A percentile compares a stretch with the other conserved stretches of the same genome.
These are phyloP conservation scores for Tagetes erecta DNA, from an alignment of 129 eudicot genomes.

Conservation along the genomic window DNA sequence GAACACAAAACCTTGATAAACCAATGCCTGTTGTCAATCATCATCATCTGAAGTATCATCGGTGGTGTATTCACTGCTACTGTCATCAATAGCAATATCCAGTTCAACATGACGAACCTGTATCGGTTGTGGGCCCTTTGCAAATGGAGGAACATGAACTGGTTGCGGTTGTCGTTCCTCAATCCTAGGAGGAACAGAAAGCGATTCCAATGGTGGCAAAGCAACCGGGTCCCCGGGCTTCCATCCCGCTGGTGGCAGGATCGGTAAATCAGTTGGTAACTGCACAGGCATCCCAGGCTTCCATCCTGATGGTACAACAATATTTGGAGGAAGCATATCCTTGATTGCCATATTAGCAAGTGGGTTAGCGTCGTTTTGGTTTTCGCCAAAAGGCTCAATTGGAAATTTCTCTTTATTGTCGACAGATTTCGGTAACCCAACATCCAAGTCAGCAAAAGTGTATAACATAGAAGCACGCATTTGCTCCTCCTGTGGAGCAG, in stretches of 20 bases:
- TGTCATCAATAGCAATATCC: constrained; percentile 73
- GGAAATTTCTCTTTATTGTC: constrained; percentile 56
- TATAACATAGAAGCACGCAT: constrained; percentile 92
- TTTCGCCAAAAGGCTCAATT: constrained; percentile 63
- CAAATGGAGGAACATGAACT: constrained; percentile 44
- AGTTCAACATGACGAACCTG: constrained; percentile 84
- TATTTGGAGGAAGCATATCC: constrained; percentile 70
- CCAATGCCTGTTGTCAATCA: constrained; percentile 37
- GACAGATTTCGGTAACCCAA: constrained; percentile 67
- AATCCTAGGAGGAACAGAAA: constrained; percentile 45
- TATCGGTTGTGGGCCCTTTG: constrained; percentile 65
- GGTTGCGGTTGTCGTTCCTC: constrained; percentile 55
- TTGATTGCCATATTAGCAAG: constrained; percentile 48
- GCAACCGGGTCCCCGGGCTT: constrained; percentile 93
- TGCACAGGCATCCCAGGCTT: constrained; percentile 99
- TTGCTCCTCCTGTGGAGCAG: constrained; percentile 98
- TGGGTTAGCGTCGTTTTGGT: constrained; percentile 43
- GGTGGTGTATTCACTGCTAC: constrained; percentile 75
- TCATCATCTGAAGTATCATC: constrained; percentile 80
- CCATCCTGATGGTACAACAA: constrained; percentile 92
- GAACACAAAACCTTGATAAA: not conserved
- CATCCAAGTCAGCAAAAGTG: constrained; percentile 72
- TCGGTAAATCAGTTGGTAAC: constrained; percentile 70
- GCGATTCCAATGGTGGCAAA: constrained; percentile 77
- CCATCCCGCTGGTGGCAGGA: constrained; percentile 94